phyloP scores from a whole-genome alignment of 139 green algal genomes.

The Chlorella sp. region DNA sequence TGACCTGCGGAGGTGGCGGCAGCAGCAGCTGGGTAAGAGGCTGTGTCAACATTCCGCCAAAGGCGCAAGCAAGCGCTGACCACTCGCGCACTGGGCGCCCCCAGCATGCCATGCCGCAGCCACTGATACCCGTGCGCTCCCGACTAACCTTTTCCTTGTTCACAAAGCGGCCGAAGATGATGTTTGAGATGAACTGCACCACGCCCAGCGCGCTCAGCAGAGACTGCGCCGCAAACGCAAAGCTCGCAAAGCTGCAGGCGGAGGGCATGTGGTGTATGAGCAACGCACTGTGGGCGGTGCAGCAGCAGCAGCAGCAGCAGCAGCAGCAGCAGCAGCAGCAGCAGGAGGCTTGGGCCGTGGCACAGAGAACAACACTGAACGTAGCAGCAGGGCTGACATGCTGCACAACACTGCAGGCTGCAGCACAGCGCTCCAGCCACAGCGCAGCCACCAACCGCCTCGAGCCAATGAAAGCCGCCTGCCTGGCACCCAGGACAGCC shows the following conservation, averaged over 20 bases:
- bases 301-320: conserved; percentile 13
- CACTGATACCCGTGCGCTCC: background rate
- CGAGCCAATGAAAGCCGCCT: too few species aligned
- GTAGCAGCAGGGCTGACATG: too few species aligned
- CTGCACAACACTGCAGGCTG: background rate
- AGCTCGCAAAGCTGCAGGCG: conserved; percentile 29
- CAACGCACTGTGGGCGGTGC: background rate
- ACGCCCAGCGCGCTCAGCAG: conserved; percentile 83
- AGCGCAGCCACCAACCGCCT: too few species aligned
- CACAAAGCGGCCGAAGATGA: conserved; percentile 81
- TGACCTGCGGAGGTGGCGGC: conserved; percentile 44
- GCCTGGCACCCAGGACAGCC: background rate
- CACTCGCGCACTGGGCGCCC: background rate
- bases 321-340: too few species aligned
- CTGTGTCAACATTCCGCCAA: background rate
- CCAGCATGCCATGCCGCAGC: too few species aligned
- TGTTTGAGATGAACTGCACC: conserved; percentile 91
- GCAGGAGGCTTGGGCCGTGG: too few species aligned
- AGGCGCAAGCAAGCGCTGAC: too few species aligned
- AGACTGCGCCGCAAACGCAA: conserved; percentile 85
- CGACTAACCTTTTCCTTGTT: conserved; percentile 74
- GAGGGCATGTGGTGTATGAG: background rate
- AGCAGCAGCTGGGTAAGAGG: background rate
- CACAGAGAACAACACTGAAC: too few species aligned
- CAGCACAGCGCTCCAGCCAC: background rate